Evolutionary conservation across 1,284 basidiomycete species (phyloP).

Genomic region (Pseudozyma sp.): DNA sequence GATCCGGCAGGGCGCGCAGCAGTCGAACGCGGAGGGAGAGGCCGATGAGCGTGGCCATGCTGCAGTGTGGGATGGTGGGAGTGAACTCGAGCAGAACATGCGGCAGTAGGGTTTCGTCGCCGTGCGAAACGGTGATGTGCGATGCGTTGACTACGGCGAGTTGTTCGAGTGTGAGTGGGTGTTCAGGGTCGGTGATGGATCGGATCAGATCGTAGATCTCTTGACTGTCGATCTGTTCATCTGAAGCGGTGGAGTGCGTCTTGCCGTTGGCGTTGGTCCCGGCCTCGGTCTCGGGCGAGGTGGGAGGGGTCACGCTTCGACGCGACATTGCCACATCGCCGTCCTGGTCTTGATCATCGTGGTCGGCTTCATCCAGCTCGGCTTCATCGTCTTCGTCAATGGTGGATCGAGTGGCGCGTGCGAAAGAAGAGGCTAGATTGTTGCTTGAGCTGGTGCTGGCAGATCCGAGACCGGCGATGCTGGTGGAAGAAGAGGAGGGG

Average conservation of each 20-base stretch:
- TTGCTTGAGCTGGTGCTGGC: constrained; percentile 3
- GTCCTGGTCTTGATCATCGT: constrained; percentile 15
- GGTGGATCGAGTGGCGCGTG: constrained; percentile 32
- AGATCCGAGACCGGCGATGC: constrained; percentile 3
- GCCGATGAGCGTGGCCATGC: constrained; percentile 96
- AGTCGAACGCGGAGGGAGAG: constrained; percentile 91
- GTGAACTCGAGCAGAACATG: constrained; percentile 75
- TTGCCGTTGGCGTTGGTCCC: neutral
- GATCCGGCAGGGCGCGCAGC: constrained; percentile 85
- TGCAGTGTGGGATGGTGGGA: constrained; percentile 97
- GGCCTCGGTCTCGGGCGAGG: constrained; percentile 5
- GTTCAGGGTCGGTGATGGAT: constrained; percentile 94
- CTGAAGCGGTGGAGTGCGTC: constrained; percentile 3
- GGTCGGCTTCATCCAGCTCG: constrained; percentile 70
- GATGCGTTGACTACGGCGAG: constrained; percentile 91
- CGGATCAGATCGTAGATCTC: constrained; percentile 79
- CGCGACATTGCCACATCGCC: constrained; percentile 19
- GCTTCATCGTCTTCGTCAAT: constrained; percentile 29
- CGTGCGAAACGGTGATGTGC: constrained; percentile 79
- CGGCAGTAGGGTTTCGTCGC: constrained; percentile 67
- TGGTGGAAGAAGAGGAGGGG: constrained; percentile 2
- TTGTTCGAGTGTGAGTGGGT: constrained; percentile 93
- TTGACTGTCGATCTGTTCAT: constrained; percentile 57
- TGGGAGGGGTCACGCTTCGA: constrained; percentile 5
- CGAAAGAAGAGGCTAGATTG: constrained; percentile 72